Evolutionary conservation across 2,329 filamentous ascomycete genomes (phyloP).

Genomic region (Pseudomassariella vexata): DNA sequence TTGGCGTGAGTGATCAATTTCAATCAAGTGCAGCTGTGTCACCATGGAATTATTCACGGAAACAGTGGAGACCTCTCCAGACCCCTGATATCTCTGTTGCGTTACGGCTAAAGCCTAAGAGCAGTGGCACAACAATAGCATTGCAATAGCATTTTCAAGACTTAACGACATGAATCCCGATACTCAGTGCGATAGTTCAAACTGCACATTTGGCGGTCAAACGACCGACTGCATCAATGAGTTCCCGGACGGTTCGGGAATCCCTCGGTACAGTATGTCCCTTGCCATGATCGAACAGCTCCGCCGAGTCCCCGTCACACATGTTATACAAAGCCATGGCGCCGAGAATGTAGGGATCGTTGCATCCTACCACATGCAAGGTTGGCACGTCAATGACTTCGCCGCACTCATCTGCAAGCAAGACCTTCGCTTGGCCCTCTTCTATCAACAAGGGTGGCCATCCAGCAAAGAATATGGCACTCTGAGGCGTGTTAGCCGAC

Average conservation of each 20-base stretch:
- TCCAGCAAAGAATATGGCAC: slow-evolving; percentile 39
- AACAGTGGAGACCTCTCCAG: too few species aligned
- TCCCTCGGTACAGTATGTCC: slow-evolving; percentile 34
- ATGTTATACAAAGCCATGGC: slow-evolving; percentile 34
- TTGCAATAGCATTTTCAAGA: too few species aligned
- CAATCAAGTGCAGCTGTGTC: too few species aligned
- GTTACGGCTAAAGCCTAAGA: too few species aligned
- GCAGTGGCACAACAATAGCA: too few species aligned
- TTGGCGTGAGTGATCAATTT: too few species aligned
- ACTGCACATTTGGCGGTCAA: too few species aligned
- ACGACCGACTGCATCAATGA: too few species aligned
- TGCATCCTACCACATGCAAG: slow-evolving; percentile 31
- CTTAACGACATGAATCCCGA: too few species aligned
- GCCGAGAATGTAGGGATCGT: slow-evolving; percentile 32
- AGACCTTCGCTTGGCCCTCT: slow-evolving; percentile 18
- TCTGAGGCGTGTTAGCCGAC: slow-evolving; percentile 23
- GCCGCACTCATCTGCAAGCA: slow-evolving; percentile 32
- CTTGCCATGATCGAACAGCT: slow-evolving; percentile 36
- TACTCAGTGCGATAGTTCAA: too few species aligned
- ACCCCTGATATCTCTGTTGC: too few species aligned
- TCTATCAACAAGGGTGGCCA: slow-evolving; percentile 33
- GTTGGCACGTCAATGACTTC: slow-evolving; percentile 32
- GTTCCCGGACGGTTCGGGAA: slow-evolving; percentile 24
- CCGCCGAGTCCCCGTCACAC: slow-evolving; percentile 32
- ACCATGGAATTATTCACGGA: too few species aligned